These are phyloP conservation scores for Bipolaris gigantea DNA, from an alignment of 2,329 filamentous ascomycete genomes.

Conservation along the genomic window DNA sequence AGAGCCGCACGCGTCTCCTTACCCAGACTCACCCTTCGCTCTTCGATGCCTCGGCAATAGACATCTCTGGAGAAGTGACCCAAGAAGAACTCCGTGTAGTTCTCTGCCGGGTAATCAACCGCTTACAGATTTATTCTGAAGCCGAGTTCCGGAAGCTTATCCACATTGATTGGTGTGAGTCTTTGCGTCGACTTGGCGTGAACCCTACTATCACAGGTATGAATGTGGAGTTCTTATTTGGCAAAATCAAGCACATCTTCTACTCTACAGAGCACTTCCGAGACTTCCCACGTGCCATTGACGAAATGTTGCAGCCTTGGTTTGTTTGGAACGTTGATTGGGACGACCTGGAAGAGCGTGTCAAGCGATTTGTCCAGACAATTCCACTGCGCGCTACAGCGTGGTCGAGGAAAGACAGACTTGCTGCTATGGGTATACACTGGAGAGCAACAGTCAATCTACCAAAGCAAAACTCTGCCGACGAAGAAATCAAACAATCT, in stretches of 20 bases:
- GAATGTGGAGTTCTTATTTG: constrained; percentile 24
- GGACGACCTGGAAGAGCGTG: constrained; percentile 22
- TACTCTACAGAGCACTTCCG: not conserved
- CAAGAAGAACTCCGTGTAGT: constrained; percentile 28
- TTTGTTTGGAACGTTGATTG: constrained; percentile 17
- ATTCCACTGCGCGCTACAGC: constrained; percentile 22
- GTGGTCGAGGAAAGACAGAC: constrained; percentile 23
- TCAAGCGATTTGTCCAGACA: constrained; percentile 23
- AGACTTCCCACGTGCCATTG: constrained; percentile 7
- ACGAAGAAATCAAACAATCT: constrained; percentile 4
- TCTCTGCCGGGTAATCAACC: constrained; percentile 21
- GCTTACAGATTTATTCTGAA: constrained; percentile 4
- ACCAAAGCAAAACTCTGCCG: not conserved
- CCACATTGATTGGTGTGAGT: constrained; percentile 2
- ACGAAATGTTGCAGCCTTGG: constrained; percentile 18
- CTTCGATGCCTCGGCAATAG: constrained; percentile 18
- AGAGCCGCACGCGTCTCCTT: constrained; percentile 19
- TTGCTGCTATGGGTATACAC: constrained; percentile 31
- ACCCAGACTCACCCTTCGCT: constrained; percentile 18
- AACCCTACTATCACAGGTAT: constrained; percentile 32
- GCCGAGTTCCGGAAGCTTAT: constrained; percentile 3
- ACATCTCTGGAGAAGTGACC: constrained; percentile 28
- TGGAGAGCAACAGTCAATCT: constrained; percentile 13
- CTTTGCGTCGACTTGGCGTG: constrained; percentile 19
- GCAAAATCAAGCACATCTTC: constrained; percentile 22